Percentiles rank a stretch among this genome's conserved stretches.
Conservation (phyloP, 2,329 filamentous ascomycete genomes). For the Parasarocladium wereldwijsianum region DNA sequence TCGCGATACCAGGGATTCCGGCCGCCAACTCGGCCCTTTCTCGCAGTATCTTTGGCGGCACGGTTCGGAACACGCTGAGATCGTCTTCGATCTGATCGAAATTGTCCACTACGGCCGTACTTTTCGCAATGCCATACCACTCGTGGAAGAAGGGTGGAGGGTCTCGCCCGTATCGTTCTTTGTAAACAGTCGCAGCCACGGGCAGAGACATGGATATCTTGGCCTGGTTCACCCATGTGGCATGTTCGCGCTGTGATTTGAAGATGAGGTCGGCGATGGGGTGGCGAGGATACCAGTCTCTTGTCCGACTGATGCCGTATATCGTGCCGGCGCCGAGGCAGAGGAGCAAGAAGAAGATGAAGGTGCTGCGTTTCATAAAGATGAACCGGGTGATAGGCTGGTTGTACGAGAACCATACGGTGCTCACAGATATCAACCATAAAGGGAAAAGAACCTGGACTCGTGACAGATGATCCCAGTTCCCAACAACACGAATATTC, state of each 20-base stretch:
- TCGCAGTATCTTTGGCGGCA: constrained; percentile 54
- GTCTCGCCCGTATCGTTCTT: constrained; percentile 41
- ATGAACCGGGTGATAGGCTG: constrained; percentile 27
- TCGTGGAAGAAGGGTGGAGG: constrained; percentile 72
- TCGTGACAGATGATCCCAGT: constrained; percentile 28
- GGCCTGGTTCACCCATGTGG: constrained; percentile 33
- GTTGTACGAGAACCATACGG: constrained; percentile 26
- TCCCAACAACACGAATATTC: constrained; percentile 23
- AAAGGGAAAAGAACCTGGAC: constrained; percentile 21
- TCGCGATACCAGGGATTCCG: constrained; percentile 26
- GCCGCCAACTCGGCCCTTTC: constrained; percentile 32
- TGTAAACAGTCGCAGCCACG: constrained; percentile 33
- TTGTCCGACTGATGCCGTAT: constrained; percentile 17
- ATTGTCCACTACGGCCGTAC: constrained; percentile 63
- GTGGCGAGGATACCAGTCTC: constrained; percentile 21
- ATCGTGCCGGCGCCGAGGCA: constrained; percentile 23
- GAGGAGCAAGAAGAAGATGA: constrained; percentile 23
- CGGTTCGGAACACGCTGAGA: constrained; percentile 62
- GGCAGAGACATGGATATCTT: constrained; percentile 30
- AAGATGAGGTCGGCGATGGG: constrained; percentile 35
- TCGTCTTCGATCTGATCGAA: constrained; percentile 68
- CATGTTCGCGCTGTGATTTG: constrained; percentile 27
- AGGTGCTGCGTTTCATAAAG: constrained; percentile 23
- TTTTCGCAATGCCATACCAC: constrained; percentile 67
- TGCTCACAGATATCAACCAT: constrained; percentile 23